Percentiles rank a stretch among this genome's conserved stretches.
Evolutionary conservation across 2,329 filamentous ascomycete species (phyloP).

Genomic region (Drechmeria coniospora): DNA sequence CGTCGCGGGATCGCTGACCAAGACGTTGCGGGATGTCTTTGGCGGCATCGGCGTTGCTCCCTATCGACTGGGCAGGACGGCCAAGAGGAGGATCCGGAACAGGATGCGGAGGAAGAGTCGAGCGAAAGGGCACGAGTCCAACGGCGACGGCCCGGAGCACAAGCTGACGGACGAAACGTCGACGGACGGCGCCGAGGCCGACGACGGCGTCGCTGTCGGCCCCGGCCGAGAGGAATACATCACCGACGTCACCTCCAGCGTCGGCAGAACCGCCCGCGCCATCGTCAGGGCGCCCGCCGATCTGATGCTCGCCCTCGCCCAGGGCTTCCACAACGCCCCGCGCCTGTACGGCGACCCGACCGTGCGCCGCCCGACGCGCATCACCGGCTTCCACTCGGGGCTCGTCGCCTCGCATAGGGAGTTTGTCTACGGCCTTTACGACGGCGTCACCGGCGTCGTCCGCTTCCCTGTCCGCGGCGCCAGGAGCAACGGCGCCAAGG

Average conservation of each 20-base stretch:
- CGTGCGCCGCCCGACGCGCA: slow-evolving; percentile 44
- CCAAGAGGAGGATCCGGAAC: slow-evolving; percentile 27
- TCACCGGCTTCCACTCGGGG: slow-evolving; percentile 51
- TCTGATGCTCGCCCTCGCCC: slow-evolving; percentile 43
- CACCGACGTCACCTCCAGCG: slow-evolving; percentile 34
- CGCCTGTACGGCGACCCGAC: slow-evolving; percentile 56
- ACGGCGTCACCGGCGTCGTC: slow-evolving; percentile 48
- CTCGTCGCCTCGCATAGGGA: slow-evolving; percentile 44
- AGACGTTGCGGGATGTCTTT: slow-evolving; percentile 41
- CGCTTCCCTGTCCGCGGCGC: slow-evolving; percentile 43
- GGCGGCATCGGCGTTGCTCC: slow-evolving; percentile 51
- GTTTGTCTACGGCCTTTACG: slow-evolving; percentile 47
- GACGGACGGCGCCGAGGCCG: no score
- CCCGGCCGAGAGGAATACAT: slow-evolving; percentile 20
- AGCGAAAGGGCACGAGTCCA: slow-evolving; percentile 23
- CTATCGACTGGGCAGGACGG: slow-evolving; percentile 40
- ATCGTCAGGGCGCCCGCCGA: slow-evolving; percentile 43
- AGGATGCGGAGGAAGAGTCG: slow-evolving; percentile 34
- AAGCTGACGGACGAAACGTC: no score
- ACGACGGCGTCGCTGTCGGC: slow-evolving; percentile 3
- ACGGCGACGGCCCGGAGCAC: slow-evolving; percentile 5
- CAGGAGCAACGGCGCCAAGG: slow-evolving; percentile 30
- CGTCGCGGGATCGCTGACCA: slow-evolving; percentile 43
- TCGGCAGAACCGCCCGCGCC: slow-evolving; percentile 33
- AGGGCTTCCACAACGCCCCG: slow-evolving; percentile 58